Evolutionary conservation across 176 grass and related monocot species (phyloP).

Genomic region (Stipa capillata): DNA sequence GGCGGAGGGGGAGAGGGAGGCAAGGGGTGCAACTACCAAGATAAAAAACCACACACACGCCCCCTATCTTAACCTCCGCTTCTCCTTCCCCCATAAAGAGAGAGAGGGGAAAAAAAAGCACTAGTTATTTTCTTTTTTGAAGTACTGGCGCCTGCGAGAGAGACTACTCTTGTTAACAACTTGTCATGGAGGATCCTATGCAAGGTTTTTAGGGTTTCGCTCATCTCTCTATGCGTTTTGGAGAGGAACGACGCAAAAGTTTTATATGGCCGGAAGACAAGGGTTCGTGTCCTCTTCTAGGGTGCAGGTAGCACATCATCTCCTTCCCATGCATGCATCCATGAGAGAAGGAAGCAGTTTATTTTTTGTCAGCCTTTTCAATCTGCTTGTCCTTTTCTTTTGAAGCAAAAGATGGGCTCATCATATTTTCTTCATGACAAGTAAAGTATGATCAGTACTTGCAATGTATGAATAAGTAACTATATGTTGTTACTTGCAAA

Average conservation of each 20-base stretch:
- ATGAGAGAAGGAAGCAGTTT: neutral
- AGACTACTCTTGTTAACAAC: constrained; percentile 17
- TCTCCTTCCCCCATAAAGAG: constrained; percentile 41
- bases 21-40: constrained; percentile 54
- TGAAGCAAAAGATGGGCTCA: neutral
- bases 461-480: neutral
- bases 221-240: constrained; percentile 31
- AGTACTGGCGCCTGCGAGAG: neutral
- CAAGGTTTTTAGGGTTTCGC: constrained; percentile 32
- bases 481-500: neutral
- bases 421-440: neutral
- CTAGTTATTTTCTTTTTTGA: neutral
- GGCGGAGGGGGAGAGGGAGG: constrained; percentile 17
- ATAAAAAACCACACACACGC: constrained; percentile 45
- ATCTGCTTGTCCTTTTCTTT: constrained; percentile 13
- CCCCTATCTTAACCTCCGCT: constrained; percentile 41
- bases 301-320: constrained; percentile 55
- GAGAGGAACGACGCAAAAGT: constrained; percentile 33
- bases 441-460: neutral
- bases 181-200: constrained; percentile 53
- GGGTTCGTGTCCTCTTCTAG: constrained; percentile 75
- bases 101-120: neutral
- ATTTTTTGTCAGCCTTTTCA: constrained; percentile 14
- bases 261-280: constrained; percentile 67
- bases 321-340: constrained; percentile 1